These are phyloP conservation scores for Cordyceps pruinosa DNA, from an alignment of 2,329 filamentous ascomycete species.

Conservation along the genomic window DNA sequence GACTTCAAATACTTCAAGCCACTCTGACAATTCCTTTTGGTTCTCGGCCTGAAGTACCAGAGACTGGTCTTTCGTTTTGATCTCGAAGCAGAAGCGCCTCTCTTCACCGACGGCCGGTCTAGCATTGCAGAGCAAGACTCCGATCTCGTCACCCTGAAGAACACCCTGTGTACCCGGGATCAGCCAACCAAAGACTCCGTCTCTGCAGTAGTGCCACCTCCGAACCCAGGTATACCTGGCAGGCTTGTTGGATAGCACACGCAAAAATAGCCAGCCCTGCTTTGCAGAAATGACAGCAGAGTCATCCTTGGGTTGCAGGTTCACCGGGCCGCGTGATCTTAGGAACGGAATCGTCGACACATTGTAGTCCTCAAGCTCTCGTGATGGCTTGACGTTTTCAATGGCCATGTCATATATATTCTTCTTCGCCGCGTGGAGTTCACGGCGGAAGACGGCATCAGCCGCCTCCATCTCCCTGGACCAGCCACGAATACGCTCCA, in stretches of 20 bases:
- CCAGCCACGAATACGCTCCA: constrained; percentile 91
- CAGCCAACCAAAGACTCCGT: constrained; percentile 93
- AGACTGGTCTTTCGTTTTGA: constrained; percentile 93
- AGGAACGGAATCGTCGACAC: constrained; percentile 84
- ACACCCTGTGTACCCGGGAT: constrained; percentile 80
- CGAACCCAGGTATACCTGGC: constrained; percentile 83
- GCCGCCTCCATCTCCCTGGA: constrained; percentile 86
- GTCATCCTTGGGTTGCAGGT: constrained; percentile 49
- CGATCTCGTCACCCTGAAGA: constrained; percentile 92
- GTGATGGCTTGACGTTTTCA: constrained; percentile 65
- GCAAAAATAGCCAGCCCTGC: constrained; percentile 88
- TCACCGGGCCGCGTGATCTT: constrained; percentile 61
- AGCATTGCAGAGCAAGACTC: constrained; percentile 86
- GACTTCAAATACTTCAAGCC: constrained; percentile 88
- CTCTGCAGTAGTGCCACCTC: constrained; percentile 92
- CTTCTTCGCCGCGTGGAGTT: constrained; percentile 70
- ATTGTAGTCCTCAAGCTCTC: constrained; percentile 90
- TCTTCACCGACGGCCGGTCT: constrained; percentile 89
- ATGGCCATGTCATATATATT: constrained; percentile 77
- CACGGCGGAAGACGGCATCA: constrained; percentile 75
- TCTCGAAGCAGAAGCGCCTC: constrained; percentile 92
- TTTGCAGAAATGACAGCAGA: constrained; percentile 61
- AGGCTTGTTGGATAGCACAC: constrained; percentile 78
- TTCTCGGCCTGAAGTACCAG: constrained; percentile 89
- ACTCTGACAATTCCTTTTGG: constrained; percentile 84